Evolutionary conservation across 2,329 filamentous ascomycete species (phyloP), one percentile per base, ranked within the genome.

Genomic region (Pestalotiopsis sp.): DNA sequence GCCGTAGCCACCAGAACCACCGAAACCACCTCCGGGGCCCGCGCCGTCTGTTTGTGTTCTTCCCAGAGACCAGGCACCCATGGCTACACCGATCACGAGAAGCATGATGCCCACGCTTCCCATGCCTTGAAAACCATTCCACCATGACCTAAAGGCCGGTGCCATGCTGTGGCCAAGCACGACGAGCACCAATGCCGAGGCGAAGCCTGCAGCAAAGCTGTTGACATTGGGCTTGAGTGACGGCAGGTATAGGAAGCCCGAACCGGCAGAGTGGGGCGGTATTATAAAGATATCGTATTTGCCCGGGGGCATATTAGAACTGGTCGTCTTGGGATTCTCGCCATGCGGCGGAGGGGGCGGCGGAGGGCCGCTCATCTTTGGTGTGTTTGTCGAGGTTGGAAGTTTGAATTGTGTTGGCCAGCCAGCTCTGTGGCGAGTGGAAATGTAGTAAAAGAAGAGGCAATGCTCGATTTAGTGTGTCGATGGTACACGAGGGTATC

Each of bases 231-330:
- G 92, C 77, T 92, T 89, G 70, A 98, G 81, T 0, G 95, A 97
- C 0, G 95, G 95, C n/a, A 98, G 88, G 80, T 98, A 98, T 36
- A 98, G 85, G 80, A 98, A 98, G 41, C 95, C 95, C 0, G 91
- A 90, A 66, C 95, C 95, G 6, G 95, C 88, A 12, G 94, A 95
- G 80, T 97, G 94, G 61, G 95, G 93, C 7, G 95, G 95, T 76
- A 98, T 95, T 79, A 98, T 92, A 83, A 98, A 98, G 78, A 98
- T 97, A 83, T 98, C 95, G 81, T 97, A 98, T 78, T 96, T 97
- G 67, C 95, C 95, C 1, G 92, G 87, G 2, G 95, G 95, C 62
- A 98, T 84, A 68, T 82, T 80, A 17, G 85, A 80, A 49, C 89
- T 86, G 65, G 89, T 86, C 23, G 88, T 89, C 79, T 91, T 91